These are phyloP conservation scores for Colletotrichum tabaci DNA, from an alignment of 2,329 filamentous ascomycete genomes.

Conservation along the genomic window DNA sequence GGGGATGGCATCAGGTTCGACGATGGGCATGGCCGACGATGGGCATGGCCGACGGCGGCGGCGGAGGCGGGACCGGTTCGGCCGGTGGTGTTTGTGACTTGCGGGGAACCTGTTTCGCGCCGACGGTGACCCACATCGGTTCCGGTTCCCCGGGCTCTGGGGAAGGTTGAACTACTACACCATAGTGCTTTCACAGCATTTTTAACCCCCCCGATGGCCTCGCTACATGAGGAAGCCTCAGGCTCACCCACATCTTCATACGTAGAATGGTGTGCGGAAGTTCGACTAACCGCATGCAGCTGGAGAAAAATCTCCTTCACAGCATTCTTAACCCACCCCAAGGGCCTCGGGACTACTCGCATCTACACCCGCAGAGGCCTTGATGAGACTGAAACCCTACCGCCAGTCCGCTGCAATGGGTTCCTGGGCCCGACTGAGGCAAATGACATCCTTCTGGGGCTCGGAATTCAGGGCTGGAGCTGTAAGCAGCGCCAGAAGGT, in stretches of 20 bases:
- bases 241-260: no score
- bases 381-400: not conserved
- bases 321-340: no score
- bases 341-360: not conserved
- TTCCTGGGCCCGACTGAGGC: not conserved
- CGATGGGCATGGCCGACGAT: not conserved
- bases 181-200: no score
- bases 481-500: no score
- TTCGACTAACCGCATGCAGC: no score
- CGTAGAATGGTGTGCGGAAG: no score
- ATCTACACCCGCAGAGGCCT: not conserved
- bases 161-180: no score
- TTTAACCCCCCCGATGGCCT: not conserved
- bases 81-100: not conserved
- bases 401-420: no score
- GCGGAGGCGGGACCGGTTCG: conserved; percentile 40
- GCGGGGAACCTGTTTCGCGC: not conserved
- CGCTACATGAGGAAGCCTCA: no score
- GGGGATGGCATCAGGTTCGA: conserved; percentile 18
- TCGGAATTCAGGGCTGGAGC: no score
- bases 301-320: no score
- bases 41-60: not conserved
- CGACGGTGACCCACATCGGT: not conserved
- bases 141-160: no score
- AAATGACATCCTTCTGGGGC: not conserved